Conservation (phyloP, 2,329 filamentous ascomycete species). For the Aspergillus neotritici region DNA sequence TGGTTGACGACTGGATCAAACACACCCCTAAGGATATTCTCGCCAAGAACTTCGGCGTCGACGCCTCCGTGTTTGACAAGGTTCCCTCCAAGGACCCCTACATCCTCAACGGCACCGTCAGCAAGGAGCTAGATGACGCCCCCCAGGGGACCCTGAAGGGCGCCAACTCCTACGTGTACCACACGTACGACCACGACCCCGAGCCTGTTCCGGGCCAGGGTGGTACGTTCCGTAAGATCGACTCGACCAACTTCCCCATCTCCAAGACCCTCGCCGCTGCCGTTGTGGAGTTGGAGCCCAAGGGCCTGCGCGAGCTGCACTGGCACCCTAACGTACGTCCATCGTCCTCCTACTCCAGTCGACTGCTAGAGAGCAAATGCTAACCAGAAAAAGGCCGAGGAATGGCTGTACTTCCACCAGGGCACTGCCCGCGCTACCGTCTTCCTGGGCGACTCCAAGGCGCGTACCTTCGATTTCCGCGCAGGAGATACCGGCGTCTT, state of each 20-base stretch:
- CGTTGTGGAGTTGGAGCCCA: conserved; percentile 59
- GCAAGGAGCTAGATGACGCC: conserved; percentile 39
- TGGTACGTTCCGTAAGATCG: conserved; percentile 59
- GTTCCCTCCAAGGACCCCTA: conserved; percentile 56
- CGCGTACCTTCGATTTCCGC: conserved; percentile 62
- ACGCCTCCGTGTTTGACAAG: conserved; percentile 54
- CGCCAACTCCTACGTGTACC: conserved; percentile 59
- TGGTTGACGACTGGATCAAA: conserved; percentile 59
- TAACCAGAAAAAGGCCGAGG: conserved; percentile 48
- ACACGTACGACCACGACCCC: conserved; percentile 51
- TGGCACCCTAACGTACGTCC: conserved; percentile 61
- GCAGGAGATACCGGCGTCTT: conserved; percentile 65
- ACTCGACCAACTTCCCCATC: conserved; percentile 62
- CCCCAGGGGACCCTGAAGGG: conserved; percentile 48
- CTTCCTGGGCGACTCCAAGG: conserved; percentile 56
- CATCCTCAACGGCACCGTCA: conserved; percentile 55
- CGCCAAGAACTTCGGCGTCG: conserved; percentile 62
- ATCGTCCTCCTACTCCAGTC: background rate
- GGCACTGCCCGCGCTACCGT: conserved; percentile 58
- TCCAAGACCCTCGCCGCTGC: conserved; percentile 61
- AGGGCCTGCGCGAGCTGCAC: conserved; percentile 59
- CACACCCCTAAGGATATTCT: conserved; percentile 60
- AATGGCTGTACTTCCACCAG: conserved; percentile 66
- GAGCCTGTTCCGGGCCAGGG: conserved; percentile 51
- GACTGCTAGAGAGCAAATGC: background rate